These are phyloP conservation scores for Chlamydomonas asymmetrica DNA, from an alignment of 139 green algal genomes.

Conservation along the genomic window DNA sequence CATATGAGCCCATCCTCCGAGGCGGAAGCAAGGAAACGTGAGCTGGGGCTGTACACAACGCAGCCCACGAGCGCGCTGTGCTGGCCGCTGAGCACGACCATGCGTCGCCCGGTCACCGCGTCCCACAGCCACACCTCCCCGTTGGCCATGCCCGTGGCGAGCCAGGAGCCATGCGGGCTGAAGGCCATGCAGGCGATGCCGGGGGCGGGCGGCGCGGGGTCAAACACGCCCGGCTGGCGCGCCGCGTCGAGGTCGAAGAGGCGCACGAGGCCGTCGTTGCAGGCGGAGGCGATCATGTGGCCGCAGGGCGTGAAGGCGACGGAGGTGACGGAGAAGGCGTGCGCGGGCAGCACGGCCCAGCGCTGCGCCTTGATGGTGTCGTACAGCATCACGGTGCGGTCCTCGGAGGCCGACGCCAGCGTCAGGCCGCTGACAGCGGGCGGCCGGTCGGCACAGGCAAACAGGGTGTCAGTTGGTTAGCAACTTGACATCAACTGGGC, in stretches of 20 bases:
- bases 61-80: no score
- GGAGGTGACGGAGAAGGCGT: constrained; percentile 9
- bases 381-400: constrained; percentile 13
- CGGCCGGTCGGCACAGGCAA: background rate
- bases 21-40: no score
- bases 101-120: no score
- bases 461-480: background rate
- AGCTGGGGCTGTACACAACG: no score
- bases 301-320: constrained; percentile 28
- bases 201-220: background rate
- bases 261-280: constrained; percentile 12
- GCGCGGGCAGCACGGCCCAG: constrained; percentile 1
- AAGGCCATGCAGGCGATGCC: constrained; percentile 8
- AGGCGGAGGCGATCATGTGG: constrained; percentile 11
- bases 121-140: constrained; percentile 17
- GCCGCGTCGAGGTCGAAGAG: constrained; percentile 14
- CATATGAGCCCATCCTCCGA: no score
- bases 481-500: background rate
- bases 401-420: background rate
- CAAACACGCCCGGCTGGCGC: constrained; percentile 1
- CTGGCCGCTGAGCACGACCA: no score
- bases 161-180: constrained; percentile 10
- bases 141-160: constrained; percentile 9
- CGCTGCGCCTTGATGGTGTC: constrained; percentile 18
- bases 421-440: background rate